phyloP scores from a whole-genome alignment of 257 asterid genomes.

The Scutellaria minor region DNA sequence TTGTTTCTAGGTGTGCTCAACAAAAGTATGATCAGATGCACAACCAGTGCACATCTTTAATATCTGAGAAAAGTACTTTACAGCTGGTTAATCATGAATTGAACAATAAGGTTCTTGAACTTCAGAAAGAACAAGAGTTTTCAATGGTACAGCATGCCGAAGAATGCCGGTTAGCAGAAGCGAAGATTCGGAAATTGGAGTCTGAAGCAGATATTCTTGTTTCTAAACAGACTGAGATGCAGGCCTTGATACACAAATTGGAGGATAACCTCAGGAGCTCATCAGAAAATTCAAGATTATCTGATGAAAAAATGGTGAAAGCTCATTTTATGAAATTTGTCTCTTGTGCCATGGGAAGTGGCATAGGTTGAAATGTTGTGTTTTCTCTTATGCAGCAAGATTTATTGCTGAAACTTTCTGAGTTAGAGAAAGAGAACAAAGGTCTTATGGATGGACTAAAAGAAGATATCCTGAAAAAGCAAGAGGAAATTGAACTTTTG shows the following conservation, averaged over 20 bases:
- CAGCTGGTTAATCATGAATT: constrained; percentile 64
- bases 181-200: constrained; percentile 67
- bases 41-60: constrained; percentile 47
- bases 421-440: constrained; percentile 66
- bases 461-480: constrained; percentile 64
- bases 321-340: constrained; percentile 40
- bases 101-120: constrained; percentile 64
- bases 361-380: constrained; percentile 29
- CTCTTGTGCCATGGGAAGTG: constrained; percentile 29
- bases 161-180: constrained; percentile 85
- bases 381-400: constrained; percentile 74
- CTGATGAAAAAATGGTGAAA: constrained; percentile 73
- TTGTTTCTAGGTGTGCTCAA: constrained; percentile 68
- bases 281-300: constrained; percentile 65
- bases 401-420: constrained; percentile 59
- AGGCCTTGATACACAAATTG: constrained; percentile 57
- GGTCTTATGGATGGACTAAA: constrained; percentile 61
- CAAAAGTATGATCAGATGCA: constrained; percentile 65
- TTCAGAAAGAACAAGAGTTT: constrained; percentile 87
- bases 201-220: constrained; percentile 66
- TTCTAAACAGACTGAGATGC: constrained; percentile 73
- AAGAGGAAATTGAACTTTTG: constrained; percentile 60
- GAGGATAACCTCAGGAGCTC: constrained; percentile 58
- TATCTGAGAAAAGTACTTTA: constrained; percentile 67
- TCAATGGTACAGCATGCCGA: constrained; percentile 93